Evolutionary conservation across 1,139 yeast species (phyloP).

Genomic region (Kluyveromyces sp.): DNA sequence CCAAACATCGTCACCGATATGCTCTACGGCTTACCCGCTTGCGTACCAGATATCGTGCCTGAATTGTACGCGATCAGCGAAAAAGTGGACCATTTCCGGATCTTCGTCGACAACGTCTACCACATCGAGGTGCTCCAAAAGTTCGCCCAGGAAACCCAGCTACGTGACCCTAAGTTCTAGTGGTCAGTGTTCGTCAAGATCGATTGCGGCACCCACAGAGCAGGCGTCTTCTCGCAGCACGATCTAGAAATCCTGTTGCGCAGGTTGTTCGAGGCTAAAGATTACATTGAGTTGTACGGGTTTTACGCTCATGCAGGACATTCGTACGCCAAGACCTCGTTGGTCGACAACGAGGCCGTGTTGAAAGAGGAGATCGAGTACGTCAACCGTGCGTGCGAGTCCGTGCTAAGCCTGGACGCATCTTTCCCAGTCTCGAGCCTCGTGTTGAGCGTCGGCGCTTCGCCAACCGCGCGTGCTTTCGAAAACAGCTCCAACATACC

Average conservation of each 20-base stretch:
- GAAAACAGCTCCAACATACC: constrained; percentile 18
- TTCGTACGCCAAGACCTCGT: constrained; percentile 48
- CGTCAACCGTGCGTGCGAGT: constrained; percentile 42
- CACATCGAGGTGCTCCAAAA: constrained; percentile 45
- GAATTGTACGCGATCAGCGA: constrained; percentile 42
- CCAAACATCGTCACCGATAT: constrained; percentile 46
- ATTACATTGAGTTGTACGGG: constrained; percentile 42
- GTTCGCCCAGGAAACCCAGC: constrained; percentile 24
- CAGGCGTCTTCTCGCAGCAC: constrained; percentile 42
- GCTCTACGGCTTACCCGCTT: constrained; percentile 63
- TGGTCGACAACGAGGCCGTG: constrained; percentile 40
- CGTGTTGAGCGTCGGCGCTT: constrained; percentile 56
- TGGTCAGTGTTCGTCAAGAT: constrained; percentile 55
- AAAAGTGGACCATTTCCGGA: constrained; percentile 38
- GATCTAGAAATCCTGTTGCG: constrained; percentile 5
- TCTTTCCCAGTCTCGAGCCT: constrained; percentile 24
- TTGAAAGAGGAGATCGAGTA: constrained; percentile 49
- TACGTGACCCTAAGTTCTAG: constrained; percentile 24
- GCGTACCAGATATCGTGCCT: constrained; percentile 40
- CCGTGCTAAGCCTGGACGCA: constrained; percentile 19
- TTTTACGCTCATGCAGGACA: constrained; percentile 79
- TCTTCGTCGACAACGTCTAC: constrained; percentile 54
- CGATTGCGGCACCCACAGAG: constrained; percentile 57
- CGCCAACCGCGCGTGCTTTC: constrained; percentile 71
- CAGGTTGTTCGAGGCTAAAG: constrained; percentile 28